Evolutionary conservation across 2,329 filamentous ascomycete species (phyloP).

Genomic region (Teratosphaeria nubilosa): DNA sequence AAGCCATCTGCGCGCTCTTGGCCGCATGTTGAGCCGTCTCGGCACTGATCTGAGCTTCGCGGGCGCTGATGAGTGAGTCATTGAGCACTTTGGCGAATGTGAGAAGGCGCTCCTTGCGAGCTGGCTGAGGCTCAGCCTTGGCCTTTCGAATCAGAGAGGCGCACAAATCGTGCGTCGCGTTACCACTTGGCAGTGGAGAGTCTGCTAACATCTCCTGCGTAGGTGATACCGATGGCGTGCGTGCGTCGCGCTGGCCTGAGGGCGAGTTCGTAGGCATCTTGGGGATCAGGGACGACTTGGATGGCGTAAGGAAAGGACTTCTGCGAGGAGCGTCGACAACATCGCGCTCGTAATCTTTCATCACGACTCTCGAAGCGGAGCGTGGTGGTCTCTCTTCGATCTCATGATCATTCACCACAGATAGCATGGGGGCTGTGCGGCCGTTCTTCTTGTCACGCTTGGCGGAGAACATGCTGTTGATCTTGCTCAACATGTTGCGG

Average conservation of each 20-base stretch:
- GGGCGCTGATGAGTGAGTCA: conserved; percentile 16
- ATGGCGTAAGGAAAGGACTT: not conserved
- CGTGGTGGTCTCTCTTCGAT: not conserved
- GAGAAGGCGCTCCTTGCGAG: conserved; percentile 13
- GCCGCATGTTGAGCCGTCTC: conserved; percentile 18
- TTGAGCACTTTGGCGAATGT: conserved; percentile 18
- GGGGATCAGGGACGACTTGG: conserved; percentile 3
- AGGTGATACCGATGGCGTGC: not conserved
- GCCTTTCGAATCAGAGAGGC: conserved; percentile 1
- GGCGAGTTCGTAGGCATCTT: conserved; percentile 3
- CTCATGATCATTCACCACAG: not conserved
- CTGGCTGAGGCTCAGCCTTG: conserved; percentile 7
- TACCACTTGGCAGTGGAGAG: not conserved
- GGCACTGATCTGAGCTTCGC: conserved; percentile 17
- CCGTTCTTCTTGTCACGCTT: conserved; percentile 17
- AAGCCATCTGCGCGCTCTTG: conserved; percentile 13
- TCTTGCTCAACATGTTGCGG: conserved; percentile 18
- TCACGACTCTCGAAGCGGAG: not conserved
- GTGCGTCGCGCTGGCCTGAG: conserved; percentile 1
- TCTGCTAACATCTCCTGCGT: not conserved
- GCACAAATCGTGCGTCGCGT: not conserved
- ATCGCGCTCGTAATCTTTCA: not conserved
- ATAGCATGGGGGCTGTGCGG: not conserved
- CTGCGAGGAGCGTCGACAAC: not conserved
- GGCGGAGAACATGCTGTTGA: conserved; percentile 19